Base-by-base conservation (phyloP, 441 rosid genomes). In the Sinapis alba region DNA sequence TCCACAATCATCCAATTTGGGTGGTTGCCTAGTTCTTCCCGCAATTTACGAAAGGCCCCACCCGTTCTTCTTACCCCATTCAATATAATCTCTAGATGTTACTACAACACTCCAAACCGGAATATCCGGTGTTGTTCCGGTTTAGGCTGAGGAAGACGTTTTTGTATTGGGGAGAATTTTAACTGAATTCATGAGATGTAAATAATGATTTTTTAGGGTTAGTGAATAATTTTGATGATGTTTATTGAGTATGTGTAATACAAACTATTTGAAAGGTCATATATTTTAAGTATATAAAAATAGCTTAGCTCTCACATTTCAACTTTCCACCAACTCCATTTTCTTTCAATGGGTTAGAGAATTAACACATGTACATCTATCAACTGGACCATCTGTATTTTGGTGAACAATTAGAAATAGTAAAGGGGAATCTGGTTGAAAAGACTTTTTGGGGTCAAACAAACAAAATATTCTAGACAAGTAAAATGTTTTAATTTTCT, bases 1-100 rank as follows among this genome's bases (percentile, higher is more conserved):
- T 70, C 75, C 60, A 70, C 75, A 30, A 32, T 76, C 71, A 45
- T 71, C 80, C 67, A 77, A 45, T 71, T 65, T 65, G 43, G 16
- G 75, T 56, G 61, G 71, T 57, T 27, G 58, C 50, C 65, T 43
- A 21, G 16, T 30, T 69, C 60, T 54, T 63, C 79, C 61, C 38
- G 7, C 53, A 63, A 38, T 32, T 69, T 69, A 63, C 75, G 21
- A 63, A 20, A 30, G 71, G 65, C 21, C 71, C 75, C 43, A 63
- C 64, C 30, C 9, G 62, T 38, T 38, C 50, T 36, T 34, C 41
- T 61, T 38, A 27, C 64, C 59, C 59, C 34, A 26, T 13, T 27
- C 15, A 71, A 24, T 59, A 50, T 69, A 57, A 9, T 6, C 28
- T 69, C 75, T 64, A 63, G 80, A 76, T 19, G 54, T 64, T 53